These are phyloP conservation scores for Teunomyces panamensis DNA, from an alignment of 805 yeast genomes.

Conservation along the genomic window DNA sequence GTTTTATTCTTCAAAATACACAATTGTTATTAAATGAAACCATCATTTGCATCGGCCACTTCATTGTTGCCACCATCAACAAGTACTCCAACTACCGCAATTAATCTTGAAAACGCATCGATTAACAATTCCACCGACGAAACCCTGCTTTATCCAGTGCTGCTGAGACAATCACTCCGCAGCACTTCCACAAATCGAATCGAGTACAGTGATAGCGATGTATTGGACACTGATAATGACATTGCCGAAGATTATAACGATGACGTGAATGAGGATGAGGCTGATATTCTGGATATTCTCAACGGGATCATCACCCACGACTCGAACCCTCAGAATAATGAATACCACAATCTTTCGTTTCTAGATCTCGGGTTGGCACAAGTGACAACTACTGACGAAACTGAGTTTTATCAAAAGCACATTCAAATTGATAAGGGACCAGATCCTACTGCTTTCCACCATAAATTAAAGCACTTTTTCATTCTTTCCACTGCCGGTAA, in stretches of 20 bases:
- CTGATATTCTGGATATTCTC: constrained; percentile 22
- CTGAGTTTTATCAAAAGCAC: constrained; percentile 14
- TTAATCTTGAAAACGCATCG: constrained; percentile 17
- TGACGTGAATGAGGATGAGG: constrained; percentile 14
- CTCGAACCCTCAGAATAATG: neutral
- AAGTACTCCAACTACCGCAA: constrained; percentile 21
- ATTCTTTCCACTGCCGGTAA: constrained; percentile 84
- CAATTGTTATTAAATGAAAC: too few species aligned
- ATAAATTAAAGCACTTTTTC: constrained; percentile 64
- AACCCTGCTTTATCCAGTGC: neutral
- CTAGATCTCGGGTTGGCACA: neutral
- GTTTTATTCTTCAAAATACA: neutral
- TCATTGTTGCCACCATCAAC: neutral
- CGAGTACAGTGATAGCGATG: constrained; percentile 7
- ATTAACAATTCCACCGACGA: constrained; percentile 3
- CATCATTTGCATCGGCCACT: neutral
- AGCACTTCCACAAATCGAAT: constrained; percentile 3
- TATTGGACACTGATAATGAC: constrained; percentile 5
- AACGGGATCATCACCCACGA: constrained; percentile 18
- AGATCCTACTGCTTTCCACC: constrained; percentile 18
- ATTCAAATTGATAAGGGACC: constrained; percentile 16
- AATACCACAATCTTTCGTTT: neutral
- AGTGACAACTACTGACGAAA: neutral
- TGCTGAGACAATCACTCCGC: neutral
- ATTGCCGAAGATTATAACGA: constrained; percentile 7